These are phyloP conservation scores for Coemansia sp. DNA, from an alignment of 192 early-diverging fungal genomes.

Conservation along the genomic window DNA sequence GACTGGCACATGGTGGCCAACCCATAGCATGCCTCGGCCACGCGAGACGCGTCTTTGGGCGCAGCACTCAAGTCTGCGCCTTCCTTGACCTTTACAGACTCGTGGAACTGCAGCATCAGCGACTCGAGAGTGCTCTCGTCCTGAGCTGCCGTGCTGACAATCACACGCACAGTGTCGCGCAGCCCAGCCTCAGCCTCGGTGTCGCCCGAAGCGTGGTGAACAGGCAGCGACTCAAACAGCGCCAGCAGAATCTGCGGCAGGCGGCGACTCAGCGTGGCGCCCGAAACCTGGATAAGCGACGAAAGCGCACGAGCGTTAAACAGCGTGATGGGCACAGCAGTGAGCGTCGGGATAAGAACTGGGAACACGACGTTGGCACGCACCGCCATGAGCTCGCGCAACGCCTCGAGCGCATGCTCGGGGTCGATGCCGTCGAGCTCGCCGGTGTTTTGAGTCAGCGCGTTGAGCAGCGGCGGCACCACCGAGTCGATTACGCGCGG, in stretches of 20 bases:
- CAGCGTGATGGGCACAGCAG: conserved; percentile 80
- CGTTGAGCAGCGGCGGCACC: conserved; percentile 83
- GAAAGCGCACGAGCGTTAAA: conserved; percentile 91
- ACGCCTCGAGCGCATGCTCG: conserved; percentile 82
- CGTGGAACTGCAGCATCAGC: conserved; percentile 77
- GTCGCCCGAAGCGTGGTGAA: conserved; percentile 59
- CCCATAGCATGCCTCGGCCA: conserved; percentile 48
- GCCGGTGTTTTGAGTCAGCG: conserved; percentile 56
- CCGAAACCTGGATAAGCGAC: conserved; percentile 88
- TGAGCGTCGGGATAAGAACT: conserved; percentile 92
- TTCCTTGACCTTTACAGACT: conserved; percentile 63
- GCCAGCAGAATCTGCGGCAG: conserved; percentile 78
- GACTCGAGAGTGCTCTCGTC: conserved; percentile 78
- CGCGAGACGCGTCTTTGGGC: conserved; percentile 27
- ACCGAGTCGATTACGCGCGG: conserved; percentile 92
- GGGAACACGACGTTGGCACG: conserved; percentile 98
- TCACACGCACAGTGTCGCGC: conserved; percentile 67
- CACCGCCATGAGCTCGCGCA: conserved; percentile 97
- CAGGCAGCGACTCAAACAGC: conserved; percentile 75
- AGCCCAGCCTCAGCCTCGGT: conserved; percentile 63
- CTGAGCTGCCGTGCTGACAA: conserved; percentile 71
- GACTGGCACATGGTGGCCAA: conserved; percentile 42
- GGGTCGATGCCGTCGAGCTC: conserved; percentile 32
- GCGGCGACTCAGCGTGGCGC: conserved; percentile 72
- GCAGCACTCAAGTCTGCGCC: conserved; percentile 15